Conservation (phyloP, 148 eudicot species). For the Spergularia marina region DNA sequence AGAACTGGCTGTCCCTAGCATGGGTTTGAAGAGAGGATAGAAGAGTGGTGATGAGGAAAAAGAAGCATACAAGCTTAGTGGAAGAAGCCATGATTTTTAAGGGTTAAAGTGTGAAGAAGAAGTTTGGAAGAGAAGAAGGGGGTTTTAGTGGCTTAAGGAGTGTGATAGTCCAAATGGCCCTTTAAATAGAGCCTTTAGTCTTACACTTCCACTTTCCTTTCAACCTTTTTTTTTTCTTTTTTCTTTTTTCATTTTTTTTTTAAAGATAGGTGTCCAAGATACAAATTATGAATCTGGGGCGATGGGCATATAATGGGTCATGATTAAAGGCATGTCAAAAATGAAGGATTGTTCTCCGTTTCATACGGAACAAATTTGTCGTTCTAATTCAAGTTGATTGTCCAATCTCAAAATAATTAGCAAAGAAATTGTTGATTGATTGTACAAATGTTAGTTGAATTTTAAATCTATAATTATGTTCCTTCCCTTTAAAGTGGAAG, state of each 20-base stretch:
- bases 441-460: no score
- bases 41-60: slow-evolving; percentile 42
- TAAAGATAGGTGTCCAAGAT: background rate
- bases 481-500: no score
- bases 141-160: slow-evolving; percentile 21
- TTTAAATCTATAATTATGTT: no score
- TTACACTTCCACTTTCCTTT: slow-evolving; percentile 9
- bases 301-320: slow-evolving; percentile 19
- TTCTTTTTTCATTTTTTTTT: background rate
- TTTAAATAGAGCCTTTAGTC: slow-evolving; percentile 34
- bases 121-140: background rate
- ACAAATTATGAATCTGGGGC: slow-evolving; percentile 5
- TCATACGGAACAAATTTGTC: slow-evolving; percentile 16
- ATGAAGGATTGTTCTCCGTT: slow-evolving; percentile 13
- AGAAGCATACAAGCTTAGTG: slow-evolving; percentile 25
- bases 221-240: background rate
- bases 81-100: slow-evolving; percentile 27
- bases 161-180: slow-evolving; percentile 21
- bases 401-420: background rate
- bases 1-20: slow-evolving; percentile 76
- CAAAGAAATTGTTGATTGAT: no score
- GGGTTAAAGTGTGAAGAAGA: slow-evolving; percentile 12
- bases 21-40: slow-evolving; percentile 38
- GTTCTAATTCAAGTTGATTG: slow-evolving; percentile 14
- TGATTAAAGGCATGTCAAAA: slow-evolving; percentile 28